Evolutionary conservation across 176 grass and related monocot genomes (phyloP), one percentile per base, ranked within the genome.

Genomic region (Bonia amplexicaulis): DNA sequence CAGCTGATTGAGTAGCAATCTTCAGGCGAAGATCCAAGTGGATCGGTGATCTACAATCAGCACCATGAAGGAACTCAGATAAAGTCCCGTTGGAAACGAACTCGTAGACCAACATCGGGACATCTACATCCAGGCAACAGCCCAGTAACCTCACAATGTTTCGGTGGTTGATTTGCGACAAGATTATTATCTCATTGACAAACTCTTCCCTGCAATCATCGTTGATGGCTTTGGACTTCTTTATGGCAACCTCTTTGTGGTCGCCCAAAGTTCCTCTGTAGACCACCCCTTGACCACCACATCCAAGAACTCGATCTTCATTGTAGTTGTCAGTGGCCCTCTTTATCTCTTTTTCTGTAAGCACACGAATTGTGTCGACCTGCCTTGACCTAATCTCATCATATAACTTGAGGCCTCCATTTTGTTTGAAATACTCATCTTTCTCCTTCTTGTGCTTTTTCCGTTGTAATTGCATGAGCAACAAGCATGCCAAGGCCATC

Each of bases 141-240:
- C 91, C 88, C 0, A 93, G 67, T 72, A 93, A 75, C 13, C 77
- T 73, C 9, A 88, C 82, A 5, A 93, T 82, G 76, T 79, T 88
- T 49, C 88, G 60, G 27, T 93, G 91, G 44, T 93, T 93, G 4
- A 93, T 79, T 44, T 90, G 91, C 19, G 81, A 93, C 74, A 83
- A 78, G 27, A 93, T 88, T 68, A 87, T 84, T 49, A 92, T 87
- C 90, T 92, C 90, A 8, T 92, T 89, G 2, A 92, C 81, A 39
- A 89, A 87, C 79, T 92, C 85, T 44, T 89, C 90, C 46, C 39
- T 86, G 16, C 61, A 66, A 22, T 82, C 82, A 29, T 81, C 78
- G 12, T 85, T 42, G 23, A 62, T 87, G 57, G 85, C 54, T 73
- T 78, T 90, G 48, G 88, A 80, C 48, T 78, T 84, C 76, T 93